These are phyloP conservation scores for Polyplosphaeria fusca DNA, from an alignment of 495 filamentous ascomycete species.

Conservation along the genomic window DNA sequence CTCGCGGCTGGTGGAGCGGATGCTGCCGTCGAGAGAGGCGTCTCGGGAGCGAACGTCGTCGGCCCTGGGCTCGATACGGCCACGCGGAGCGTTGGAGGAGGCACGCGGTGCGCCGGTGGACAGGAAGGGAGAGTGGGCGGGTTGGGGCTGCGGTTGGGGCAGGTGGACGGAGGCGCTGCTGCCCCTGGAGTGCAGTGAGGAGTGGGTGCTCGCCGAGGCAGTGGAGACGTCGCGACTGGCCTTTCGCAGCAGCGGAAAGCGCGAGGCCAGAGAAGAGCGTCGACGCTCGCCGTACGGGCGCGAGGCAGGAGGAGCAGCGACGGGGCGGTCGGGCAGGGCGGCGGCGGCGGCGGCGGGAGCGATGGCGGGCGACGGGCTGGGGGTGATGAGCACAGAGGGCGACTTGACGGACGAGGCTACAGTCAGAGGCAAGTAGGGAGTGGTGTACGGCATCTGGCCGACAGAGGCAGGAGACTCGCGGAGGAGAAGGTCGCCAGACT, in stretches of 20 bases:
- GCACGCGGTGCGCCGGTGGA: constrained; percentile 15
- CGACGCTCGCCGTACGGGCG: background rate
- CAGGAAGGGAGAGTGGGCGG: constrained; percentile 23
- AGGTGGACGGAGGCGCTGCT: constrained; percentile 10
- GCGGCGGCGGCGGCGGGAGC: background rate
- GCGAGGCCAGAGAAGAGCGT: constrained; percentile 23
- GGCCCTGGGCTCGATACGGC: constrained; percentile 9
- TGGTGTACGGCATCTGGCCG: constrained; percentile 27
- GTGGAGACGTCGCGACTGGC: constrained; percentile 18
- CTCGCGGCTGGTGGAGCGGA: constrained; percentile 3
- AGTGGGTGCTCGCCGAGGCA: background rate
- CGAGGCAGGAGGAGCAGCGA: background rate
- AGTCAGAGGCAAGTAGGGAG: constrained; percentile 22
- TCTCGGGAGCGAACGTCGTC: constrained; percentile 7
- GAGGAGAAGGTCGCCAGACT: constrained; percentile 11
- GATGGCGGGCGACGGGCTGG: background rate
- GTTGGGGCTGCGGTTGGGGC: background rate
- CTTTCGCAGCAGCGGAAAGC: constrained; percentile 29
- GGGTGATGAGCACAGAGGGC: background rate
- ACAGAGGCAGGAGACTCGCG: constrained; percentile 17
- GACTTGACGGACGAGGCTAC: background rate
- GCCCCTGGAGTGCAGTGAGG: constrained; percentile 14
- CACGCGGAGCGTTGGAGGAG: constrained; percentile 10
- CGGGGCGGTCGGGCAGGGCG: background rate
- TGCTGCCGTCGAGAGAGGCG: constrained; percentile 17